Evolutionary conservation across 441 rosid genomes (phyloP).

Genomic region (Arabidopsis lyrata): DNA sequence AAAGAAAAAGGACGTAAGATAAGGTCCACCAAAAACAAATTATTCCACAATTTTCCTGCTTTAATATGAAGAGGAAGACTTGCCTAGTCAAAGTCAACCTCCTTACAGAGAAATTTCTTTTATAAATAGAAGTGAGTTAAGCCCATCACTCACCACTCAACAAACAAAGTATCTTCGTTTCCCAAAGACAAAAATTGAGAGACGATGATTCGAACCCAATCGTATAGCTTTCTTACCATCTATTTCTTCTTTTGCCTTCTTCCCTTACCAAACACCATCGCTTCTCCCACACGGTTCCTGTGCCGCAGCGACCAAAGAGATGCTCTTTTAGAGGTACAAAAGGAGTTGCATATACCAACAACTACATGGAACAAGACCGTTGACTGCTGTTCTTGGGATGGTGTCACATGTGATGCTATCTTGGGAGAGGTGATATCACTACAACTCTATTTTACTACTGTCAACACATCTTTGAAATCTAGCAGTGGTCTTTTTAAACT

Average conservation of each 20-base stretch:
- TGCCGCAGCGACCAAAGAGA: background rate
- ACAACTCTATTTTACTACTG: background rate
- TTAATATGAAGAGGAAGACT: background rate
- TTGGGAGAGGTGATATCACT: background rate
- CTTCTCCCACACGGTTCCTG: background rate
- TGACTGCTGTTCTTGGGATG: background rate
- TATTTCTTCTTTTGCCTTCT: background rate
- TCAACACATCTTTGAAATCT: background rate
- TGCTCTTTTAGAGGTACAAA: constrained; percentile 1
- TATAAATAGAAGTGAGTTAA: background rate
- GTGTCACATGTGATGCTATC: background rate
- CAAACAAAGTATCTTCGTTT: background rate
- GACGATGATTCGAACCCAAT: background rate
- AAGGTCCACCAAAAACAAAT: no score
- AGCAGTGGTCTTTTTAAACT: background rate
- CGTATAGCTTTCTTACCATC: background rate
- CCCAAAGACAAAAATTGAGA: background rate
- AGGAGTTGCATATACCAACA: background rate
- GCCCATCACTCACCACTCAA: background rate
- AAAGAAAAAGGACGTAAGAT: no score
- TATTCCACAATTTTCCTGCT: no score
- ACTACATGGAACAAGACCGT: background rate
- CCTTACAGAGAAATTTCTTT: background rate
- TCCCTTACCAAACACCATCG: background rate
- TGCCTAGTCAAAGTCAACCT: background rate